Percentiles rank a stretch among this genome's conserved stretches.
phyloP scores from a whole-genome alignment of 495 filamentous ascomycete genomes.

The Aspergillus biplanus region DNA sequence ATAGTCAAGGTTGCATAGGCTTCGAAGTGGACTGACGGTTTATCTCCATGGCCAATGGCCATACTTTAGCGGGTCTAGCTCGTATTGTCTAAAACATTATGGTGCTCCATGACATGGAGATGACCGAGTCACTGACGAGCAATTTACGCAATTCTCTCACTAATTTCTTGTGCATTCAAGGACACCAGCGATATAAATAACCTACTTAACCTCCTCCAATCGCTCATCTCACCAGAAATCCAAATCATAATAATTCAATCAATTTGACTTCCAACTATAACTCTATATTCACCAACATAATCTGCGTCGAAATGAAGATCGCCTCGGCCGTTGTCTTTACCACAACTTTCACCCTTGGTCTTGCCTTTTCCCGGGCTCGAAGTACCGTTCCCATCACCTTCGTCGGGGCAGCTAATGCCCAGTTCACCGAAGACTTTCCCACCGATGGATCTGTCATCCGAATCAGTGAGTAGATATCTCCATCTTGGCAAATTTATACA shows the following conservation, averaged over 20 bases:
- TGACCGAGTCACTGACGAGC: neutral
- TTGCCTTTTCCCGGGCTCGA: neutral
- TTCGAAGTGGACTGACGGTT: neutral
- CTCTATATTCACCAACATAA: neutral
- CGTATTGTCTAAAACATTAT: neutral
- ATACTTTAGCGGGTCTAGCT: neutral
- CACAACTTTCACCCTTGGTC: neutral
- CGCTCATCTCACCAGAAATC: neutral
- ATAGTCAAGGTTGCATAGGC: too few relatives aligned
- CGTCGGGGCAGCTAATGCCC: constrained; percentile 30
- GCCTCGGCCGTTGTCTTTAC: neutral
- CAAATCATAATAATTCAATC: too few relatives aligned
- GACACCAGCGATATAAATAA: neutral
- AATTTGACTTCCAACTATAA: neutral
- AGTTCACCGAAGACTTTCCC: constrained; percentile 32
- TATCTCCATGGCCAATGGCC: neutral
- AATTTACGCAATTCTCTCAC: neutral
- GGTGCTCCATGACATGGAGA: neutral
- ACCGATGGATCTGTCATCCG: constrained; percentile 25
- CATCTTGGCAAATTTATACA: neutral
- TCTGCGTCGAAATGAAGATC: neutral
- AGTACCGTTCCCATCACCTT: constrained; percentile 26
- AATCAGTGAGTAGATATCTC: constrained; percentile 25
- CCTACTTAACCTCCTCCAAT: neutral
- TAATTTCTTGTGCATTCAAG: neutral